These are phyloP conservation scores for Tetrastigma voinierianum DNA, from an alignment of 164 flowering plant genomes.

Conservation along the genomic window DNA sequence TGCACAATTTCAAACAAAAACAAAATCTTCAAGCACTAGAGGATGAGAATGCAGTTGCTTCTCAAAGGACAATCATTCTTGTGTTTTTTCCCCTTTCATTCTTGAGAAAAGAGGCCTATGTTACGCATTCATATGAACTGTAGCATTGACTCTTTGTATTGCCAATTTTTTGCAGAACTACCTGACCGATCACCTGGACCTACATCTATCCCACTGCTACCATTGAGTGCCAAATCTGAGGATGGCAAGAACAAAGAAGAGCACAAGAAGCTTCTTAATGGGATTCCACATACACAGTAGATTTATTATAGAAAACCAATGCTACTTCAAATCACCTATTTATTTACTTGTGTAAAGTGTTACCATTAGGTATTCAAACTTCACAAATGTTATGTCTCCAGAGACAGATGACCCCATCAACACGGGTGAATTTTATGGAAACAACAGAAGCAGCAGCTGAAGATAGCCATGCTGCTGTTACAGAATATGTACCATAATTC, in stretches of 20 bases:
- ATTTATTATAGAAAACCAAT: constrained; percentile 30
- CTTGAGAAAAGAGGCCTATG: too few relatives aligned
- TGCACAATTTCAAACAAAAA: not conserved
- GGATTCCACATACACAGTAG: constrained; percentile 40
- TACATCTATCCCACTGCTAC: constrained; percentile 35
- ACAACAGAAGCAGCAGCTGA: constrained; percentile 23
- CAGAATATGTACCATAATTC: not conserved
- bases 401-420: constrained; percentile 31
- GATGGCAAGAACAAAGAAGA: constrained; percentile 63
- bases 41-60: too few relatives aligned
- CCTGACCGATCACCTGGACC: constrained; percentile 57
- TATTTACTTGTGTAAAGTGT: not conserved
- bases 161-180: constrained; percentile 42
- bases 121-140: not conserved
- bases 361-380: not conserved
- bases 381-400: constrained; percentile 14
- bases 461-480: constrained; percentile 22
- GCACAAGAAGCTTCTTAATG: constrained; percentile 50
- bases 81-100: too few relatives aligned
- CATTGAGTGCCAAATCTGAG: constrained; percentile 48
- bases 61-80: too few relatives aligned
- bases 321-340: not conserved
- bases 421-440: constrained; percentile 31
- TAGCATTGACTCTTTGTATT: not conserved
- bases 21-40: too few relatives aligned